phyloP scores from a whole-genome alignment of 345 rosid genomes.

The Lepidium africanum region DNA sequence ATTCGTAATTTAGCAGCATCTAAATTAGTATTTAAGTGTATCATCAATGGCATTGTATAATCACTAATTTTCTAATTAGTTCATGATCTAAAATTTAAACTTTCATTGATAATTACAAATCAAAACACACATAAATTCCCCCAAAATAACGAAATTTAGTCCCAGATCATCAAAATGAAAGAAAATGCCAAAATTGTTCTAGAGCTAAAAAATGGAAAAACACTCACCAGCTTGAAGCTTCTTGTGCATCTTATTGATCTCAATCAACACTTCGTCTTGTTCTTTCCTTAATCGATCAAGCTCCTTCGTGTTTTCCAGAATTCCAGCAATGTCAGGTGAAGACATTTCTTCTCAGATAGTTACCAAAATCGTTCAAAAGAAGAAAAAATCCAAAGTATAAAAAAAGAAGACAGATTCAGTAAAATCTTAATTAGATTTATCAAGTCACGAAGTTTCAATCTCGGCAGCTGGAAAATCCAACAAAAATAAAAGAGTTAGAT shows the following conservation, averaged over 20 bases:
- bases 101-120: neutral
- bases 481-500: neutral
- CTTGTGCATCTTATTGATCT: constrained; percentile 86
- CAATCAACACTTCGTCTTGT: constrained; percentile 51
- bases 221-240: constrained; percentile 66
- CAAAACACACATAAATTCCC: neutral
- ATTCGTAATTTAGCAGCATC: neutral
- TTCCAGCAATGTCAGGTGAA: constrained; percentile 61
- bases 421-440: neutral
- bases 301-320: constrained; percentile 68
- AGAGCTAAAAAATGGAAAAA: neutral
- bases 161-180: neutral
- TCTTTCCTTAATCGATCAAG: constrained; percentile 84
- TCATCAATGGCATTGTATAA: neutral
- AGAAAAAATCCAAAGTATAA: neutral
- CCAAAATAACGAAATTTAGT: neutral
- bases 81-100: neutral
- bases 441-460: neutral
- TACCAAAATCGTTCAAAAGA: neutral
- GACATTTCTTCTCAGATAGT: constrained; percentile 17
- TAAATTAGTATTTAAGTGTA: neutral
- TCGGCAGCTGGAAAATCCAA: neutral
- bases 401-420: neutral
- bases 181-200: neutral
- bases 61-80: neutral